Base-by-base conservation (phyloP, 352 stramenopile genomes). In the Plasmopara muralis region DNA sequence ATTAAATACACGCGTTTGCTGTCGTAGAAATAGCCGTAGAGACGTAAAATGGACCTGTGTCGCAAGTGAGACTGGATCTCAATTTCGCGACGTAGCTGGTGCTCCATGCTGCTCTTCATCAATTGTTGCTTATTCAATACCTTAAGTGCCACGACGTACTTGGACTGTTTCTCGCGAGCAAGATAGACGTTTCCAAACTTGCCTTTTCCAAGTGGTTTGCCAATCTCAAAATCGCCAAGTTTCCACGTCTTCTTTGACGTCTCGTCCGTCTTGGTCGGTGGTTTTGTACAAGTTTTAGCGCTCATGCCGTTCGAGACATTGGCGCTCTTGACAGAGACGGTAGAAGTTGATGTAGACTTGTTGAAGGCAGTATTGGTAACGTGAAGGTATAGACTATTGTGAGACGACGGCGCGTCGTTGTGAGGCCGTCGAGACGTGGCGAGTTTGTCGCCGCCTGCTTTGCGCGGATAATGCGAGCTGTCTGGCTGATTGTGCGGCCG, bases 161-260 rank as follows among this genome's bases (percentile, higher is more conserved):
- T 97, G 63, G 83, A 98, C 53, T 92, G 78, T 53, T 97, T 98
- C 69, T 99, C 96, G 33, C 96, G 81, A 10, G 96, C 97, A 34
- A 99, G 77, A 75, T 99, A 99, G 10, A 99, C 97, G 51, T 94
- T 96, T 43, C 97, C 97, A 66, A 99, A 99, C 66, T 99, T 99
- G 50, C 97, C 97, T 33, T 94, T 89, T 7, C 97, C 97, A 31
- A 99, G 80, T 1, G 95, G 96, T 52, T 97, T 98, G 39, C 97
- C 97, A 58, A 99, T 99, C 56, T 99, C 96, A 87, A 99, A 99
- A 72, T 99, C 97, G 54, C 86, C 87, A 18, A 99, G 69, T 47
- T 87, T 96, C 96, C 90, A 97, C 34, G 70, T 89, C 63, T 83
- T 85, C 43, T 61, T 64, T 6, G 45, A 39, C 30, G 57, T 54